phyloP scores from a whole-genome alignment of 2,329 filamentous ascomycete genomes.

The Colletotrichum lindemuthianum region DNA sequence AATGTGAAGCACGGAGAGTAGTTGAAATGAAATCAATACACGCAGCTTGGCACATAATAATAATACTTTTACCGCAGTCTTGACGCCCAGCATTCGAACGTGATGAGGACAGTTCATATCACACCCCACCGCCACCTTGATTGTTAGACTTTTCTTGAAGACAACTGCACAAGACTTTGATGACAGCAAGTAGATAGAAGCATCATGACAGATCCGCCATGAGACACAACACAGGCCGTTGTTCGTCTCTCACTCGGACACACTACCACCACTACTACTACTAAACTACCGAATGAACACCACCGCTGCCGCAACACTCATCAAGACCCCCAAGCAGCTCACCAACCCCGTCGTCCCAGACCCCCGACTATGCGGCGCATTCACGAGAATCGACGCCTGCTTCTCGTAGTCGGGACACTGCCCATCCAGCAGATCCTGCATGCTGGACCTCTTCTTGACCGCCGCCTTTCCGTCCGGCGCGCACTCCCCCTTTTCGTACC shows the following conservation, averaged over 20 bases:
- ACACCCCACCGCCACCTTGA: no score
- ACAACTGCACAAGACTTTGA: no score
- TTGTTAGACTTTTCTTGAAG: no score
- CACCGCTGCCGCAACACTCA: neutral
- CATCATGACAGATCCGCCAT: no score
- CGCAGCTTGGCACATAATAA: constrained; percentile 19
- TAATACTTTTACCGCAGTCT: constrained; percentile 3
- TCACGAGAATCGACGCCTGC: constrained; percentile 25
- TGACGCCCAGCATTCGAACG: neutral
- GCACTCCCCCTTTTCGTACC: constrained; percentile 38
- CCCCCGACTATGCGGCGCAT: constrained; percentile 12
- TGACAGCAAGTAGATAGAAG: no score
- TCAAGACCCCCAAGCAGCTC: neutral
- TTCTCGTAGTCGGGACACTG: constrained; percentile 37
- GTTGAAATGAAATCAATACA: constrained; percentile 5
- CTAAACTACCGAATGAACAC: neutral
- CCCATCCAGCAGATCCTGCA: constrained; percentile 40
- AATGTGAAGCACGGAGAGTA: constrained; percentile 8
- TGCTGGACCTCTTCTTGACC: constrained; percentile 36
- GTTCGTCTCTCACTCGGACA: no score
- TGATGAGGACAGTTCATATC: no score
- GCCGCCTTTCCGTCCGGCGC: constrained; percentile 25
- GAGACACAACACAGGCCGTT: no score
- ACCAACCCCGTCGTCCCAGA: neutral
- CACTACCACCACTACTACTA: no score